Base-by-base conservation (phyloP, 805 yeast species). In the Ogataea neopini region DNA sequence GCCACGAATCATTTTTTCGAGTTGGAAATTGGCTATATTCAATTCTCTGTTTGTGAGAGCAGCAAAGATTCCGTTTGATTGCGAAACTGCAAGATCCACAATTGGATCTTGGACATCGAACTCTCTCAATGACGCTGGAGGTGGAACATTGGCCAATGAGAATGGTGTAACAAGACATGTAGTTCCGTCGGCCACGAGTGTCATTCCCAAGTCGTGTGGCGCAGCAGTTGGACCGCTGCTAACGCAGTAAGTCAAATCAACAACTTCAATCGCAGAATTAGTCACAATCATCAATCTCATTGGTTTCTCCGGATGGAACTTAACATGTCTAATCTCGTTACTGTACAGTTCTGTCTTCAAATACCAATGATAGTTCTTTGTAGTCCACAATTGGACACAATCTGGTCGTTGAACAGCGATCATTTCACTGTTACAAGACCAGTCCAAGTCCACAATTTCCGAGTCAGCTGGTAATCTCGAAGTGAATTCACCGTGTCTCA, bases 331-430 rank as follows among this genome's bases (percentile, higher is more conserved):
- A 19, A 78, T 66, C 30, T 66, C 60, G 30, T 63, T 53, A 8
- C 72, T 63, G 46, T 58, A 57, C 2, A 91, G 67, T 59, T 86
- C 95, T 65, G 87, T 95, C 61, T 94, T 94, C 57, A 91, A 74
- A 66, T 87, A 90, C 99, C 99, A 94, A 62, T 91, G 95, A 67
- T 91, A 94, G 66, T 94, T 94, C 62, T 88, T 90, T 3, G 87
- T 75, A 1, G 95, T 83, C 97, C 97, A 94, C 19, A 94, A 67
- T 62, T 86, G 95, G n/a, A 94, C 76, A 13, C 79, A 70, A 56
- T 82, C 75, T 1, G 67, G 51, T 23, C 86, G 71, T 34, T 79
- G 83, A 10, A 94, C 69, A 2, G 96, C 88, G 45, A 94, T 71
- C 1, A 87, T 74, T 55, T 90, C 96, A 45, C 91, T 83, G 56